Percentiles rank a stretch among this genome's conserved stretches.
phyloP scores from a whole-genome alignment of 352 stramenopile species.

The Phytopythium helicoides region DNA sequence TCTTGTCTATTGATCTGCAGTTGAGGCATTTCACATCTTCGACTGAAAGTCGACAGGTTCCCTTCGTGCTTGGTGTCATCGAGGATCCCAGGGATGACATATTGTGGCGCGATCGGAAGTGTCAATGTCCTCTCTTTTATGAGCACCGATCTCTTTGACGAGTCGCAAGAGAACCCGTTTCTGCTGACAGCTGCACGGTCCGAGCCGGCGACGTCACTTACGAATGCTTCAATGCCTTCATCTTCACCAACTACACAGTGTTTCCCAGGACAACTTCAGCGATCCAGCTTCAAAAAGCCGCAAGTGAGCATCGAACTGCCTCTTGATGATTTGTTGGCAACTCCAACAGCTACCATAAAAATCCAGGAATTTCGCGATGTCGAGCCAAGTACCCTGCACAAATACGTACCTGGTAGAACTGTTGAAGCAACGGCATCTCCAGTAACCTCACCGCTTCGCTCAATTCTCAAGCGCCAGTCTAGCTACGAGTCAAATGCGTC shows the following conservation, averaged over 20 bases:
- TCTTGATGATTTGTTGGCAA: slow-evolving; percentile 24
- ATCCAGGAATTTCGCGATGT: slow-evolving; percentile 1
- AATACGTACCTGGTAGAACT: slow-evolving; percentile 18
- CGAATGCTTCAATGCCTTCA: neutral
- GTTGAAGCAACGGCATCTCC: slow-evolving; percentile 26
- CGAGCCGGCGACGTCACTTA: slow-evolving; percentile 3
- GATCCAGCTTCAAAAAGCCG: too few species aligned
- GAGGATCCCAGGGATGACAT: slow-evolving; percentile 35
- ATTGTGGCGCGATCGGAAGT: slow-evolving; percentile 60
- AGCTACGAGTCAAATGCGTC: slow-evolving; percentile 44
- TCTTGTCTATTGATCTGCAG: too few species aligned
- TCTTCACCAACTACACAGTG: too few species aligned
- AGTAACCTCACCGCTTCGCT: slow-evolving; percentile 18
- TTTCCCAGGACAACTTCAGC: too few species aligned
- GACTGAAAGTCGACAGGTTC: too few species aligned
- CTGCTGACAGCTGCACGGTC: slow-evolving; percentile 26
- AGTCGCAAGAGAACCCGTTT: slow-evolving; percentile 70
- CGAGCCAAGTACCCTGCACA: neutral
- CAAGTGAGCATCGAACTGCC: slow-evolving; percentile 27
- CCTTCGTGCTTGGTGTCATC: too few species aligned
- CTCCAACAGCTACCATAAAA: slow-evolving; percentile 5
- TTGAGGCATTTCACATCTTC: too few species aligned
- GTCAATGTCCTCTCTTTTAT: slow-evolving; percentile 69
- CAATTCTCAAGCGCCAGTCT: slow-evolving; percentile 42
- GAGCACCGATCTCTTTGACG: slow-evolving; percentile 70